These are phyloP conservation scores for Tetrahymena thermophila DNA, from an alignment of 73 alveolate genomes.

Conservation along the genomic window DNA sequence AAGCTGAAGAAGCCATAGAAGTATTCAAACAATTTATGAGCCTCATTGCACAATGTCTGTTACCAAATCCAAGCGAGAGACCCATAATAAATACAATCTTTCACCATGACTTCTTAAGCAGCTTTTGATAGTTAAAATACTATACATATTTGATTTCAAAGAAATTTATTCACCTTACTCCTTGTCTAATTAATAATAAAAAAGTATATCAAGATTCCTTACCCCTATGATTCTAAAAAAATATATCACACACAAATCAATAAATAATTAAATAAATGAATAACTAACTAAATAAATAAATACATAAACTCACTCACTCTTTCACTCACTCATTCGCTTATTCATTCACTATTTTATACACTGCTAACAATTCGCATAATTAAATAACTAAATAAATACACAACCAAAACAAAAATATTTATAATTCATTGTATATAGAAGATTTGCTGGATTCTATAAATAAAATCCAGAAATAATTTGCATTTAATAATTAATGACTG, in stretches of 20 bases:
- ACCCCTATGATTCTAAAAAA: background rate
- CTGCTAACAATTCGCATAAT: background rate
- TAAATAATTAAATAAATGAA: too few species aligned
- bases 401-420: background rate
- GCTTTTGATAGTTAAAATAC: background rate
- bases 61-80: background rate
- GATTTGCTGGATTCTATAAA: background rate
- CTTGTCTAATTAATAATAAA: background rate
- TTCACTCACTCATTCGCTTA: background rate
- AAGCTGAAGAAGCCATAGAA: background rate
- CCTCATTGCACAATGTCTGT: background rate
- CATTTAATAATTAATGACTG: background rate
- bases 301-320: background rate
- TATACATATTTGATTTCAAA: background rate
- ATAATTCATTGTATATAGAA: background rate
- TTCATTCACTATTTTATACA: background rate
- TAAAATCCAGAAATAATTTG: background rate
- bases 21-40: background rate
- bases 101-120: background rate
- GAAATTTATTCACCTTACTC: background rate
- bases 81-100: background rate
- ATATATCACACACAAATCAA: background rate
- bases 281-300: too few species aligned
- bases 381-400: too few species aligned
- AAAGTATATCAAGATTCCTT: background rate